Conservation (phyloP, 306 rosid genomes). For the Mucuna pruriens region DNA sequence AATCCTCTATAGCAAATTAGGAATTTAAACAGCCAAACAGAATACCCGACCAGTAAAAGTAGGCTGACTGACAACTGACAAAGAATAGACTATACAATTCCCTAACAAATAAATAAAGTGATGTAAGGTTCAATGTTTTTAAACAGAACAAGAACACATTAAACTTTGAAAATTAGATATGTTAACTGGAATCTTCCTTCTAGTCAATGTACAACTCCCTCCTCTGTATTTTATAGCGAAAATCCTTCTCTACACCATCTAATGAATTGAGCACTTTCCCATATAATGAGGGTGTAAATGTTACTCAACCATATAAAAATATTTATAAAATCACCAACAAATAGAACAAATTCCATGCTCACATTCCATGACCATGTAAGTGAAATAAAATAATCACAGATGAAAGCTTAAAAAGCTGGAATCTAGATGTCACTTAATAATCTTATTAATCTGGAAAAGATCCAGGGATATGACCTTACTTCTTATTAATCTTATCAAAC, state of each 20-base stretch:
- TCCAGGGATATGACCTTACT: slow-evolving; percentile 50
- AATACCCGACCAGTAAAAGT: slow-evolving; percentile 1
- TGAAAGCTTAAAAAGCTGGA: slow-evolving; percentile 11
- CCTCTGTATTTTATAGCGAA: neutral
- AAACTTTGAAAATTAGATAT: neutral
- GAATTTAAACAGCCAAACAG: slow-evolving; percentile 14
- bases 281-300: neutral
- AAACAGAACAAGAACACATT: slow-evolving; percentile 6
- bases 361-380: neutral
- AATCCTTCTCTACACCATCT: slow-evolving; percentile 22
- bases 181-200: slow-evolving; percentile 2
- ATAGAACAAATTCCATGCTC: neutral
- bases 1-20: neutral
- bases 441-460: slow-evolving; percentile 3
- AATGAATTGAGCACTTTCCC: slow-evolving; percentile 3
- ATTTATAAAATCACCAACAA: slow-evolving; percentile 10
- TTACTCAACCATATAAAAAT: neutral
- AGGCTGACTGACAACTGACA: neutral
- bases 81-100: slow-evolving; percentile 4
- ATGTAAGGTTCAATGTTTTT: neutral
- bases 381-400: slow-evolving; percentile 21
- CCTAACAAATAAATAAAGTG: slow-evolving; percentile 6
- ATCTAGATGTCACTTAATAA: slow-evolving; percentile 23
- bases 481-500: slow-evolving; percentile 82
- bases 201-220: neutral